Evolutionary conservation across 257 asterid genomes (phyloP), one percentile per base, ranked within the genome.

Genomic region (Primulina eburnea): DNA sequence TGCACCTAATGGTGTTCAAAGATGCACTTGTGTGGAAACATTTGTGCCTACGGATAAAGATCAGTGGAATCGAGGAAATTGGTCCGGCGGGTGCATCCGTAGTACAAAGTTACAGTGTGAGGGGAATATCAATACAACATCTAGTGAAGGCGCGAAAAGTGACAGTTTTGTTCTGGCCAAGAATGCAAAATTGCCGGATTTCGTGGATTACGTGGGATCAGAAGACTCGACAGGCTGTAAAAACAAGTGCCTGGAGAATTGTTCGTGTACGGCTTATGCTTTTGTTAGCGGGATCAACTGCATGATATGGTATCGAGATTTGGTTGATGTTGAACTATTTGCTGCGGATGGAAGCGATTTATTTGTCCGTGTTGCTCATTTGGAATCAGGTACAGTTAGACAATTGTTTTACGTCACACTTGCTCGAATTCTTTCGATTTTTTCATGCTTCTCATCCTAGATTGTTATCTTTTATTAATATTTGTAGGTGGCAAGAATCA

Each of bases 181-280:
- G 56, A 67, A 60, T 24, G 88, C 85, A 14, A 92, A 92, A 34
- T 65, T 92, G 86, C 98, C 98, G 0, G 98, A 92, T 69, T 84
- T 78, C 30, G 79, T 87, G 62, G 85, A 80, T 64, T 67, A 62
- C 59, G 79, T 70, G 28, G 85, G 83, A 24, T 0, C 68, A 2
- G 77, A 82, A 34, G 64, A 9, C 64, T 30, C 1, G 24, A 7
- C 64, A 1, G 87, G 58, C 8, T 92, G 98, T 65, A 34, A 56
- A 67, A 69, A 43, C 2, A 11, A 33, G 77, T 92, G 98, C 67
- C 55, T 80, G 77, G 58, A 12, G 58, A 86, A 85, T 71, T 92
- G 98, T 68, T 86, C 92, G 0, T 92, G 98, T 73, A 71, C 73
- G 10, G 97, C 89, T 0, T 92, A 74, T 67, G 86, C 97, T 28